Evolutionary conservation across 2,329 filamentous ascomycete species (phyloP).

Genomic region (Sporothrix inflata): DNA sequence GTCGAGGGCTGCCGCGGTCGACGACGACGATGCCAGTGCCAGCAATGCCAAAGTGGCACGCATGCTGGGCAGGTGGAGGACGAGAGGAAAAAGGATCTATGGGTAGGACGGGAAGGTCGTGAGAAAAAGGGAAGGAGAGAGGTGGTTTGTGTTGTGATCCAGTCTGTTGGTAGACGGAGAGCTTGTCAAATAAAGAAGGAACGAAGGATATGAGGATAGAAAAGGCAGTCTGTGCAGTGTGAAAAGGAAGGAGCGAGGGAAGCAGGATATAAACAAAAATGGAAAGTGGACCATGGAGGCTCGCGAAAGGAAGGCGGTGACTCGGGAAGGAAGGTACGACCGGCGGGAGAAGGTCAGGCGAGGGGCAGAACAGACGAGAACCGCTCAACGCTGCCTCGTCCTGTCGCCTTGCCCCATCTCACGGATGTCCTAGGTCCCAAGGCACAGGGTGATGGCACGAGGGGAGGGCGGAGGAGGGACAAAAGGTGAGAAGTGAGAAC

Average conservation of each 20-base stretch:
- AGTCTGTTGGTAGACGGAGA: background rate
- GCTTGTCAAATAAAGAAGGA: background rate
- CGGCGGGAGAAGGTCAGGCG: background rate
- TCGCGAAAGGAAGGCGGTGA: background rate
- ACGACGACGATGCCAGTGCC: conserved; percentile 10
- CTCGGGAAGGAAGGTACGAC: conserved; percentile 13
- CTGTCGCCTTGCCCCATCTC: conserved; percentile 8
- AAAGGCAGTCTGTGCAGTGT: background rate
- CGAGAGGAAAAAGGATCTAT: background rate
- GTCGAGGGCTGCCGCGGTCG: background rate
- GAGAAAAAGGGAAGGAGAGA: background rate
- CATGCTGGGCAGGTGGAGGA: background rate
- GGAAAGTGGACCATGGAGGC: background rate
- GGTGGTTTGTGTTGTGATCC: background rate
- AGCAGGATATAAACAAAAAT: conserved; percentile 4
- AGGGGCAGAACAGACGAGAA: background rate
- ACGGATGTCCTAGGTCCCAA: background rate
- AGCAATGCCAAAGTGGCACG: conserved; percentile 20
- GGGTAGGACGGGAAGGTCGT: background rate
- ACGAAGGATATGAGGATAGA: background rate
- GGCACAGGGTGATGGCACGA: background rate
- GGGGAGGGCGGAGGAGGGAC: background rate
- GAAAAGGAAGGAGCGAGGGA: conserved; percentile 15
- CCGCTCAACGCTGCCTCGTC: background rate
- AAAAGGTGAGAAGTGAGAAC: conserved; percentile 9